Evolutionary conservation across 306 rosid species (phyloP).

Genomic region (Prunus mira): DNA sequence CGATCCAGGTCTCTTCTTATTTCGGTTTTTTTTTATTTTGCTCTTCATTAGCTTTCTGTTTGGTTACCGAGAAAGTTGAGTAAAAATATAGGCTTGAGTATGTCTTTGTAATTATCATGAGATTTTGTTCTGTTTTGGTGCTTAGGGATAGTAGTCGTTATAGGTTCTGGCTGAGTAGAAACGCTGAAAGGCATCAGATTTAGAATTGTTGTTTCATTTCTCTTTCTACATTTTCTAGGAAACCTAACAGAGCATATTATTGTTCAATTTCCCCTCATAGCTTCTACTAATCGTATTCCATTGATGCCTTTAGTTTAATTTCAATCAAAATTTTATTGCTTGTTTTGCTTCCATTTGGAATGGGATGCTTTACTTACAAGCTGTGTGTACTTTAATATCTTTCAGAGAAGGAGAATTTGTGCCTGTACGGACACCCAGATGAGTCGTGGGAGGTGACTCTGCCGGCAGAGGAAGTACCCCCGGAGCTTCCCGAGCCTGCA

Average conservation of each 20-base stretch:
- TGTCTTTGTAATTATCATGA: neutral
- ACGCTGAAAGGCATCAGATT: neutral
- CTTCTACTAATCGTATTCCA: neutral
- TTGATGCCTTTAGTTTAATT: neutral
- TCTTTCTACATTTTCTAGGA: neutral
- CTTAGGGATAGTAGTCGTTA: neutral
- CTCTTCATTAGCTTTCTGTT: neutral
- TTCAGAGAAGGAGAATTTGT: constrained; percentile 54
- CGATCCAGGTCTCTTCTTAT: constrained; percentile 46
- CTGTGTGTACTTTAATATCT: neutral
- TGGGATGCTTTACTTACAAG: neutral
- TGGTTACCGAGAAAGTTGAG: neutral
- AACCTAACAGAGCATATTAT: neutral
- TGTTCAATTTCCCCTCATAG: neutral
- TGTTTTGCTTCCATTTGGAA: neutral
- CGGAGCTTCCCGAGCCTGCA: constrained; percentile 61
- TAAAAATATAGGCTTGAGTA: neutral
- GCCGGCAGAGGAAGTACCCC: constrained; percentile 60
- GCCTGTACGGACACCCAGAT: constrained; percentile 53
- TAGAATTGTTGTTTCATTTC: neutral
- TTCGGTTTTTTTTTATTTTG: neutral
- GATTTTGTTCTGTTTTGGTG: neutral
- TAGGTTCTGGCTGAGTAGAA: neutral
- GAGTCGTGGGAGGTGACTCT: constrained; percentile 55
- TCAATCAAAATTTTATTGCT: neutral